Percentiles rank a stretch among this genome's conserved stretches.
Evolutionary conservation across 176 grass and related monocot genomes (phyloP).

Genomic region (Ampelocalamus luodianensis): DNA sequence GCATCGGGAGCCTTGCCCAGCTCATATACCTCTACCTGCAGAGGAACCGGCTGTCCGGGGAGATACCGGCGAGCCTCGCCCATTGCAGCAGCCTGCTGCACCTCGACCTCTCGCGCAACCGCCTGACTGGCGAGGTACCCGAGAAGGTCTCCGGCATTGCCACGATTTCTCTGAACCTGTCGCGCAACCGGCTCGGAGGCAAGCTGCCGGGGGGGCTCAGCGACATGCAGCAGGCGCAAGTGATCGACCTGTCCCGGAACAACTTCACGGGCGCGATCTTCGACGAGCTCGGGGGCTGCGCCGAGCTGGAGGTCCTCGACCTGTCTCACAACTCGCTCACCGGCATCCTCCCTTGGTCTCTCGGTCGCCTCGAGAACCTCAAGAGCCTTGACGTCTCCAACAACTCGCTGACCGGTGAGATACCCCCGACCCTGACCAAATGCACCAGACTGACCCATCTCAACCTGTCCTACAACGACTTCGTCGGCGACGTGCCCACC

Average conservation of each 20-base stretch:
- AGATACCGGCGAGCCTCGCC: conserved; percentile 65
- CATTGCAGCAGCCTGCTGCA: conserved; percentile 3
- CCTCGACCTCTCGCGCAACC: conserved; percentile 77
- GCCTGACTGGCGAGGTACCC: conserved; percentile 53
- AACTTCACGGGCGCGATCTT: conserved; percentile 58
- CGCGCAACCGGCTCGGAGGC: conserved; percentile 68
- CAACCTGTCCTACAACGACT: conserved; percentile 84
- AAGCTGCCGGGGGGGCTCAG: conserved; percentile 49
- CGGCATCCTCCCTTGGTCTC: conserved; percentile 34
- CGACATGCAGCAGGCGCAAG: conserved; percentile 56
- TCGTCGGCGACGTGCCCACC: conserved; percentile 61
- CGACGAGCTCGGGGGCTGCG: conserved; percentile 40
- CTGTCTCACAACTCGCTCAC: conserved; percentile 74
- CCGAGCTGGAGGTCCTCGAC: conserved; percentile 55
- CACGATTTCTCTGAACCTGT: conserved; percentile 68
- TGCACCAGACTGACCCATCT: conserved; percentile 53
- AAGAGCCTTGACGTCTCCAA: conserved; percentile 64
- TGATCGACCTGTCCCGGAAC: conserved; percentile 79
- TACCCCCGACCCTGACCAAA: conserved; percentile 57
- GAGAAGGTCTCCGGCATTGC: conserved; percentile 50
- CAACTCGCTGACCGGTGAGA: conserved; percentile 72
- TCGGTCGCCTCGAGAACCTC: conserved; percentile 55
- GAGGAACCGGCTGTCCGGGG: conserved; percentile 55
- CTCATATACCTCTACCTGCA: conserved; percentile 49
- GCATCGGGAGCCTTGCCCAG: conserved; percentile 52